A percentile compares a stretch with the other conserved stretches of the same genome.
phyloP scores from a whole-genome alignment of 2,329 filamentous ascomycete genomes.

The Aspergillus pseudotamarii region DNA sequence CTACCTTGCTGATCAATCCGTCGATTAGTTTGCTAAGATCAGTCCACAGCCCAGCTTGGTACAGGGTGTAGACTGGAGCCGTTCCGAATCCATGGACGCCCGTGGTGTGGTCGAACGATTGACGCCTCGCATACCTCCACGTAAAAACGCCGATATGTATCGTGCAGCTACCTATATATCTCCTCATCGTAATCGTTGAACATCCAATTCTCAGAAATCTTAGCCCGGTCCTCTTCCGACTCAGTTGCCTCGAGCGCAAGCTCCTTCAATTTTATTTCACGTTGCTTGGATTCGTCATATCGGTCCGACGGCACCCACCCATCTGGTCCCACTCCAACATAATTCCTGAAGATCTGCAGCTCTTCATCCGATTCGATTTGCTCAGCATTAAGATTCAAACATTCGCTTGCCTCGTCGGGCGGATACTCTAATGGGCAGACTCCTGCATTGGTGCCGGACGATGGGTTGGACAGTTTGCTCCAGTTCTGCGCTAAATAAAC shows the following conservation, averaged over 20 bases:
- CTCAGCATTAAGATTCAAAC: not conserved
- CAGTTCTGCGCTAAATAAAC: conserved; percentile 8
- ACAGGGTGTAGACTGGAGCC: too few species aligned
- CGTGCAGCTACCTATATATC: conserved; percentile 4
- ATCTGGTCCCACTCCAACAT: conserved; percentile 16
- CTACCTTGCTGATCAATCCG: too few species aligned
- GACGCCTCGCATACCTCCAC: too few species aligned
- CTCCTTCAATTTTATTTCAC: conserved; percentile 15
- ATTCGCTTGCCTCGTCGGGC: not conserved
- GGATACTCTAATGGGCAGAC: conserved; percentile 1
- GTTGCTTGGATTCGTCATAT: conserved; percentile 15
- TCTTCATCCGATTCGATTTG: conserved; percentile 4
- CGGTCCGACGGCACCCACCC: conserved; percentile 19
- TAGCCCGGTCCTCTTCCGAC: conserved; percentile 15
- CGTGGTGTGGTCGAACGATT: too few species aligned
- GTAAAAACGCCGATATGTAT: not conserved
- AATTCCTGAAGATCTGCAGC: not conserved
- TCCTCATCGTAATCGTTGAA: conserved; percentile 21
- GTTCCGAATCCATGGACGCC: too few species aligned
- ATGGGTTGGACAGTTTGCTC: not conserved
- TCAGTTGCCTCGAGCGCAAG: conserved; percentile 18
- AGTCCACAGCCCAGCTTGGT: too few species aligned
- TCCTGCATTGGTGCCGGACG: not conserved
- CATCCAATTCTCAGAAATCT: conserved; percentile 19
- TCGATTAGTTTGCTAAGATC: too few species aligned